A percentile compares a stretch with the other conserved stretches of the same genome.
Conservation (phyloP, 2,329 filamentous ascomycete genomes). For the Apiospora saccharicola region DNA sequence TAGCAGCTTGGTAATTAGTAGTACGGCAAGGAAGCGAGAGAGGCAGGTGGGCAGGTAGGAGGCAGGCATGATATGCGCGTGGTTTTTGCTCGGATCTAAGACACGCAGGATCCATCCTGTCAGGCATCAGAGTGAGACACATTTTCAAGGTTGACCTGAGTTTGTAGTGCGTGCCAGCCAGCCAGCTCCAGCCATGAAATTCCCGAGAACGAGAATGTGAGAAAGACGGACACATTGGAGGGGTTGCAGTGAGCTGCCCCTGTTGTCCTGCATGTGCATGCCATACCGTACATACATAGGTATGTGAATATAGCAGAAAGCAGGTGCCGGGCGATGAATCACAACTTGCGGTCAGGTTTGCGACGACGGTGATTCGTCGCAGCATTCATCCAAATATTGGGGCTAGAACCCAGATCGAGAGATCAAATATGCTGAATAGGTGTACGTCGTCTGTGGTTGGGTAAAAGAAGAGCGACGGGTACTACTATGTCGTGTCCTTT, state of each 20-base stretch:
- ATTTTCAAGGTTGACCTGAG: background rate
- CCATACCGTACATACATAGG: background rate
- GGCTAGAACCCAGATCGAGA: constrained; percentile 7
- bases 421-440: background rate
- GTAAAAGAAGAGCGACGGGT: background rate
- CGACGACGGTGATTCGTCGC: background rate
- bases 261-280: background rate
- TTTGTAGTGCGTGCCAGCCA: background rate
- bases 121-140: constrained; percentile 12
- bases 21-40: background rate
- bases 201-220: background rate
- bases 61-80: background rate
- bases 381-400: constrained; percentile 10
- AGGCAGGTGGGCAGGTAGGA: background rate
- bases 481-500: background rate
- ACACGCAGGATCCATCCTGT: constrained; percentile 16
- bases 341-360: constrained; percentile 16
- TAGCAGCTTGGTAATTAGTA: background rate
- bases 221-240: background rate
- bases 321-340: constrained; percentile 1
- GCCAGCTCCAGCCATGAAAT: background rate
- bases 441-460: background rate
- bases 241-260: background rate
- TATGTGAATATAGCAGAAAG: constrained; percentile 14
- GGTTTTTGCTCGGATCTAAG: constrained; percentile 19